Base-by-base conservation (phyloP, 768 basidiomycete species). In the Hypholoma fasciculare region DNA sequence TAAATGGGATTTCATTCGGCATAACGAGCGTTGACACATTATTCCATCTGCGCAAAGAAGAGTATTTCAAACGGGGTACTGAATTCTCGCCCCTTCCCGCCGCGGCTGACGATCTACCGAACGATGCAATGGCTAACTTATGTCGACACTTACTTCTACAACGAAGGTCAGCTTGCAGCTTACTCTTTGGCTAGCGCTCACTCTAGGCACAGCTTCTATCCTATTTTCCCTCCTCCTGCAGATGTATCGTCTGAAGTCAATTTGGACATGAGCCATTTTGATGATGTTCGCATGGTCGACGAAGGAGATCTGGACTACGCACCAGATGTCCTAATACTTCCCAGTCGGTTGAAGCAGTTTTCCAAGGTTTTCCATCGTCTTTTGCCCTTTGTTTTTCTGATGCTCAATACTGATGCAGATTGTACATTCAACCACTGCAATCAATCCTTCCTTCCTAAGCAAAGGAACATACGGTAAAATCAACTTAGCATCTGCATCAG, bases 341-440 rank as follows among this genome's bases (percentile, higher is more conserved):
- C 97, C 0, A 96, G 94, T 70, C 82, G 87, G 50, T 77, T 98
- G 52, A 95, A 92, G 72, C 89, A 95, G 17, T 98, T 98, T 69
- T 80, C 85, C 16, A 96, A 94, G 83, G 95, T 93, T 16, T 16
- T 17, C 42, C 17, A 55, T 26, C 9, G 7, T 34, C 30, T 42
- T 36, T 43, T 13, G 9, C 48, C 36, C 27, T 34, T 47, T 19
- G 4, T 11, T 26, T 36, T 23, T 26, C 36, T 13, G 30, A 57
- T 61, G 20, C 38, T 57, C 8, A 53, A 26, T 42, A 16, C 30
- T 55, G 34, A 8, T 30, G 13, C 61, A 97, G 96, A 77, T 82
- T 51, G 86, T 97, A 36, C 88, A 94, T 66, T 80, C 81, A 9
- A 91, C 90, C 2, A 76, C 82, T 3, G 82, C 89, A n/a, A 72